Conservation (phyloP, 805 yeast genomes). For the Ogataea dorogensis region DNA sequence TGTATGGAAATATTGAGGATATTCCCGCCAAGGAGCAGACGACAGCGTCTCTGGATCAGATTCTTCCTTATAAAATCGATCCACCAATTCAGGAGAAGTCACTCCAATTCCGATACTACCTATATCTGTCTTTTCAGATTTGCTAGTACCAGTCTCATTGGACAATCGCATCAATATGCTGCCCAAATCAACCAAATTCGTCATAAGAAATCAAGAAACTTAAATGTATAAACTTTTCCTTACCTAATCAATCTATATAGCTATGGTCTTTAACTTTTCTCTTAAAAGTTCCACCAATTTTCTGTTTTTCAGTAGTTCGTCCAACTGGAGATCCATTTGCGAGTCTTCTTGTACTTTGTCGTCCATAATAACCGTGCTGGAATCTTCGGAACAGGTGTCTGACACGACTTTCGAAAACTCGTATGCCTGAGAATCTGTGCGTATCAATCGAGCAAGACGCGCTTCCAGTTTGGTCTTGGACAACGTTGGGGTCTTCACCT, state of each 20-base stretch:
- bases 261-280: slow-evolving; percentile 4
- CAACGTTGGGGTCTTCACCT: slow-evolving; percentile 1
- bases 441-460: slow-evolving; percentile 18
- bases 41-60: slow-evolving; percentile 16
- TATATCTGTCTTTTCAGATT: background rate
- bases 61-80: slow-evolving; percentile 15
- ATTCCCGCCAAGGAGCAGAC: slow-evolving; percentile 52
- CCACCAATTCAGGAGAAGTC: slow-evolving; percentile 10
- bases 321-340: slow-evolving; percentile 21
- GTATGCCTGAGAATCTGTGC: slow-evolving; percentile 34
- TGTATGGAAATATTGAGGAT: slow-evolving; percentile 59
- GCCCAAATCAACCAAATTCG: slow-evolving; percentile 5
- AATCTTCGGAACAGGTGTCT: slow-evolving; percentile 13
- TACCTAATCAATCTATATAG: slow-evolving; percentile 8
- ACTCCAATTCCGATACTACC: slow-evolving; percentile 9
- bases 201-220: background rate
- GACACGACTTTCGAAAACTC: slow-evolving; percentile 24
- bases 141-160: background rate
- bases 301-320: slow-evolving; percentile 21
- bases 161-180: slow-evolving; percentile 4
- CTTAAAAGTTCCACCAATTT: slow-evolving; percentile 16
- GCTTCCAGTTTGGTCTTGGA: slow-evolving; percentile 6
- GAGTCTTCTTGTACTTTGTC: slow-evolving; percentile 1
- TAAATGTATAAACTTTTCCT: background rate
- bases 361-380: slow-evolving; percentile 16